Base-by-base conservation (phyloP, 345 rosid genomes). In the Dimocarpus longan region DNA sequence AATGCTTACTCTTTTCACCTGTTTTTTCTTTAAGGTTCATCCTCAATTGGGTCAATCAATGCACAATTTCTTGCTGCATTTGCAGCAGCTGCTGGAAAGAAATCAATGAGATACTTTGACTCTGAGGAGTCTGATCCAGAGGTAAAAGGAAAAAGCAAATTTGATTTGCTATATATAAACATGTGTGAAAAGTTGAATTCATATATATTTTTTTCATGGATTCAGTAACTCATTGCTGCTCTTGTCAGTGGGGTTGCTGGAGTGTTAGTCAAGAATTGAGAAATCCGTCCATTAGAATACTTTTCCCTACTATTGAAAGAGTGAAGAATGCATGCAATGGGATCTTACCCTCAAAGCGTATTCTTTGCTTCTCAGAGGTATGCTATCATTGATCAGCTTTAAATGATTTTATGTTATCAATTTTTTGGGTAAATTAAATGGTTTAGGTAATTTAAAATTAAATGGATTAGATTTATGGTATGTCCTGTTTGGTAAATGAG, bases 111-210 rank as follows among this genome's bases (percentile, higher is more conserved):
- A 72, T 65, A 73, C 64, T 87, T 86, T 50, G 97, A 93, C 70
- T 93, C 95, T 59, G 93, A 95, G 81, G 98, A 95, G 85, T 93
- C 98, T 84, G 97, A 95, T 89, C 98, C 98, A 42, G 98, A 91
- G 95, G 98, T 92, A 87, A 77, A 74, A 42, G 98, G 89, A 86
- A 76, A 74, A 46, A 43, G 22, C 44, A 59, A 19, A 42, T 52
- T 18, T 65, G 54, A 42, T 66, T 43, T 84, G 60, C 50, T 66
- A 52, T 64, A 40, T 54, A 50, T 69, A 21, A 42, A 68, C 65
- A 16, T 68, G 68, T 22, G 52, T 70, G 69, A 73, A 70, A 57
- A 44, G 42, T 78, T 82, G 66, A 71, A 74, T 70, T 66, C 24
- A 9, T 73, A 50, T 26, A 26, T 26, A 9, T 8, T 52, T 43